Conservation (phyloP, 2,329 filamentous ascomycete species). For the Chaetomiaceae sp. region DNA sequence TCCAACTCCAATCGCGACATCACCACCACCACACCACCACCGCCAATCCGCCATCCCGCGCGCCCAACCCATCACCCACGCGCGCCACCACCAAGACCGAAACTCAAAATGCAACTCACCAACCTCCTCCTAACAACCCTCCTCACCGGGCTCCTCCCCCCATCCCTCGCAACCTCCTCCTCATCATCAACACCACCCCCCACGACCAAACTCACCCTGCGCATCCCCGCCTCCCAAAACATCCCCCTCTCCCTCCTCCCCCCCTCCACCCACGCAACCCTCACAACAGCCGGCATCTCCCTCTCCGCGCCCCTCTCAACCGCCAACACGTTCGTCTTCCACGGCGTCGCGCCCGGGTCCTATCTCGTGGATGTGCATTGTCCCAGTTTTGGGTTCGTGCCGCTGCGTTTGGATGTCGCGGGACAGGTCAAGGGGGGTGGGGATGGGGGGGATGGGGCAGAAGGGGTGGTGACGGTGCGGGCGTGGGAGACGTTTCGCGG, state of each 20-base stretch:
- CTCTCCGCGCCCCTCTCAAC: conserved; percentile 59
- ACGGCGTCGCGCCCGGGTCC: conserved; percentile 62
- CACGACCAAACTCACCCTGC: conserved; percentile 42
- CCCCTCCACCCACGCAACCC: conserved; percentile 61
- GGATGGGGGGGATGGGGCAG: conserved; percentile 26
- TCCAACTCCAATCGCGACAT: not conserved
- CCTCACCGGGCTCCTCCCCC: conserved; percentile 25
- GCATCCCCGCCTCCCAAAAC: conserved; percentile 41
- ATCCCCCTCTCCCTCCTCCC: conserved; percentile 54
- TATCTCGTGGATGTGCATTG: conserved; percentile 82
- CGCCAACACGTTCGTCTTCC: conserved; percentile 70
- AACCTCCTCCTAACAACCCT: conserved; percentile 35
- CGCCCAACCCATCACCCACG: not conserved
- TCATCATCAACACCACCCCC: conserved; percentile 27
- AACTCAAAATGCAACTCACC: conserved; percentile 31
- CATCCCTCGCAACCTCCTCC: conserved; percentile 24
- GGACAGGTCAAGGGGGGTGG: conserved; percentile 17
- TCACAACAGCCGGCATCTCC: conserved; percentile 38
- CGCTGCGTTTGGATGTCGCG: conserved; percentile 71
- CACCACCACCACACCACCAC: not conserved
- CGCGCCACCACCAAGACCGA: conserved; percentile 9
- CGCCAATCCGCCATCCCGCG: not conserved
- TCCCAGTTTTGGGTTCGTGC: conserved; percentile 68
- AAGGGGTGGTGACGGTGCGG: conserved; percentile 39
- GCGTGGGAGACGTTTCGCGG: conserved; percentile 84